Conservation (phyloP, 1,284 basidiomycete species). For the Anthracocystis panici-leucophaei region DNA sequence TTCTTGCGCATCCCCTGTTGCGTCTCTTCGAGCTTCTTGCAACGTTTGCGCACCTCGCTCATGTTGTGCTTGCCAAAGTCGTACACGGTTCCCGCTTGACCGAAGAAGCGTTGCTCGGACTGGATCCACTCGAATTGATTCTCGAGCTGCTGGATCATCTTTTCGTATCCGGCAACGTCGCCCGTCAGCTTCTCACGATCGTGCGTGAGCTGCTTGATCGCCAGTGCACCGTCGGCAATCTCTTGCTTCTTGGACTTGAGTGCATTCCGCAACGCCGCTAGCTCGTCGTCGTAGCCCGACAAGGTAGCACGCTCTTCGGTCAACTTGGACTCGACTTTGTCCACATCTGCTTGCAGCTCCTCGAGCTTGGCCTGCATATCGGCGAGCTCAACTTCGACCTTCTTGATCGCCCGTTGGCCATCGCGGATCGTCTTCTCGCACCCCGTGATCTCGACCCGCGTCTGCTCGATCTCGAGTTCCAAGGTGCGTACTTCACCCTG, state of each 20-base stretch:
- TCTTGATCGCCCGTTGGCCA: constrained; percentile 75
- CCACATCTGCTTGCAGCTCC: constrained; percentile 76
- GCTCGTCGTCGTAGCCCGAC: constrained; percentile 86
- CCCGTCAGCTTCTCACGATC: constrained; percentile 73
- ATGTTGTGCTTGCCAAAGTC: constrained; percentile 85
- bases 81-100: constrained; percentile 83
- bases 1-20: constrained; percentile 93
- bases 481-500: constrained; percentile 91
- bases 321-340: constrained; percentile 79
- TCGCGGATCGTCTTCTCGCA: constrained; percentile 77
- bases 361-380: constrained; percentile 75
- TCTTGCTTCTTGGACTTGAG: constrained; percentile 85
- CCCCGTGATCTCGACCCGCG: constrained; percentile 80
- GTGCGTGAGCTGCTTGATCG: constrained; percentile 75
- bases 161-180: constrained; percentile 70
- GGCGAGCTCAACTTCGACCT: constrained; percentile 77
- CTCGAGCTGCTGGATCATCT: constrained; percentile 75
- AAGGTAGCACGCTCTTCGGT: constrained; percentile 86
- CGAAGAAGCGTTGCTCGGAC: constrained; percentile 84
- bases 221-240: constrained; percentile 79
- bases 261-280: constrained; percentile 82
- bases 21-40: constrained; percentile 81
- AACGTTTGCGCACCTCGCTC: constrained; percentile 76
- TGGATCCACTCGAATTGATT: constrained; percentile 88
- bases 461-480: constrained; percentile 88